Evolutionary conservation across 1,284 basidiomycete genomes (phyloP).

Genomic region (Lentinus polychrous): DNA sequence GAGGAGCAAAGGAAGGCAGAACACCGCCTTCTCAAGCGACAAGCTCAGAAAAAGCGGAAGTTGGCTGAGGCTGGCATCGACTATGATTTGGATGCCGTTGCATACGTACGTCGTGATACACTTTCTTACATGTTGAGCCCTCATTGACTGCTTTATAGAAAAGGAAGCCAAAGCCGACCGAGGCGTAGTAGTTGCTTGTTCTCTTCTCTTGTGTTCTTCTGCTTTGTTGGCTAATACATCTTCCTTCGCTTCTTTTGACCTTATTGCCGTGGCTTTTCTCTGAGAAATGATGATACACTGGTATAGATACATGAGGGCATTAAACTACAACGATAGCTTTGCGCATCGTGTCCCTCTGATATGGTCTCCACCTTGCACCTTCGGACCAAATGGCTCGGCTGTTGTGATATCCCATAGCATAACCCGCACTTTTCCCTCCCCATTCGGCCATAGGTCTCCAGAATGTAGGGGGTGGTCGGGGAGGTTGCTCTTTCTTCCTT

Average conservation of each 20-base stretch:
- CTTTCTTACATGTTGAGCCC: background rate
- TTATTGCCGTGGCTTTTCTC: background rate
- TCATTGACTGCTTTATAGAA: slow-evolving; percentile 13
- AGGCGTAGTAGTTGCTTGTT: slow-evolving; percentile 10
- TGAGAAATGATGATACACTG: no score
- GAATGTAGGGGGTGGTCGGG: slow-evolving; percentile 21
- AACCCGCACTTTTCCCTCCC: slow-evolving; percentile 26
- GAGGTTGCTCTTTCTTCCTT: slow-evolving; percentile 10
- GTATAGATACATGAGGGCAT: background rate
- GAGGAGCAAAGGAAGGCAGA: slow-evolving; percentile 66
- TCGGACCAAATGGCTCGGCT: slow-evolving; percentile 21
- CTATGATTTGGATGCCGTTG: slow-evolving; percentile 76
- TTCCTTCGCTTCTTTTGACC: background rate
- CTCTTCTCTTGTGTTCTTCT: background rate
- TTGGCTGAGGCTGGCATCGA: slow-evolving; percentile 81
- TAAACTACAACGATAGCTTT: slow-evolving; percentile 13
- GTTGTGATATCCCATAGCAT: slow-evolving; percentile 28
- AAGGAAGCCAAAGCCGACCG: slow-evolving; percentile 21
- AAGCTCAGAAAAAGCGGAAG: slow-evolving; percentile 74
- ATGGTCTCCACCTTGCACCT: slow-evolving; percentile 13
- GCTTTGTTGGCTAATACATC: background rate
- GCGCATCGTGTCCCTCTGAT: slow-evolving; percentile 26
- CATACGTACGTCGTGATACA: slow-evolving; percentile 49
- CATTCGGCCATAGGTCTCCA: slow-evolving; percentile 23
- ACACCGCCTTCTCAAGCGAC: slow-evolving; percentile 69